These are phyloP conservation scores for Xenosphaeropsis pyriputrescens DNA, from an alignment of 2,329 filamentous ascomycete genomes.

Conservation along the genomic window DNA sequence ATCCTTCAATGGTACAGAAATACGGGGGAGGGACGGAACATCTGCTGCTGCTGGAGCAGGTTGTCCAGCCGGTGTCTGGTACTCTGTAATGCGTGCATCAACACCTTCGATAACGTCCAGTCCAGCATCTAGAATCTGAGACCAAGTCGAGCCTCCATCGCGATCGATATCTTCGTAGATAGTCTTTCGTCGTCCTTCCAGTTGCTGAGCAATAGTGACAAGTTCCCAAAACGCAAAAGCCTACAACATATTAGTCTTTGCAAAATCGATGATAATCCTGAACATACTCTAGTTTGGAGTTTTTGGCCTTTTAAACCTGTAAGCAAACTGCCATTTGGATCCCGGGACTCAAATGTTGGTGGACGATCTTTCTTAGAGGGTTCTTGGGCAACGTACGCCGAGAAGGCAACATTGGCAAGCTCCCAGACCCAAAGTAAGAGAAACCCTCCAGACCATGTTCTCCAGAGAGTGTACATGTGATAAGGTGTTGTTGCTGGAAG, in stretches of 20 bases:
- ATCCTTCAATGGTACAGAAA: slow-evolving; percentile 12
- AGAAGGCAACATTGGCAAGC: slow-evolving; percentile 62
- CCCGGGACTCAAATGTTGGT: slow-evolving; percentile 71
- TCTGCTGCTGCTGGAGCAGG: slow-evolving; percentile 1
- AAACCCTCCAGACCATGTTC: slow-evolving; percentile 44
- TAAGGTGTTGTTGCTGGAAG: slow-evolving; percentile 42
- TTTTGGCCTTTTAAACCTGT: slow-evolving; percentile 77
- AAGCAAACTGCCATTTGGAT: slow-evolving; percentile 80
- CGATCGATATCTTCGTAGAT: slow-evolving; percentile 85
- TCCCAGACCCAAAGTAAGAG: slow-evolving; percentile 64
- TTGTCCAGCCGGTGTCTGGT: slow-evolving; percentile 24
- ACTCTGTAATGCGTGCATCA: slow-evolving; percentile 47
- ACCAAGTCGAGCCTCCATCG: slow-evolving; percentile 66
- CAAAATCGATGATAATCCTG: background rate
- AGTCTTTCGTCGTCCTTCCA: slow-evolving; percentile 54
- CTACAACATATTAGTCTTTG: slow-evolving; percentile 21
- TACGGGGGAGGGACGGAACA: slow-evolving; percentile 10
- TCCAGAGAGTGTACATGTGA: slow-evolving; percentile 37
- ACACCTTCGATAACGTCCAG: slow-evolving; percentile 55
- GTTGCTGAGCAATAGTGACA: slow-evolving; percentile 61
- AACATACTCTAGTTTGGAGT: slow-evolving; percentile 50
- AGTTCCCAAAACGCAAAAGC: slow-evolving; percentile 89
- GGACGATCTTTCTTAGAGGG: slow-evolving; percentile 77
- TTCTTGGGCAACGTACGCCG: slow-evolving; percentile 63
- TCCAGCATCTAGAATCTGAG: slow-evolving; percentile 58